Conservation (phyloP, 768 basidiomycete genomes). For the Asterophora lycoperdoides region DNA sequence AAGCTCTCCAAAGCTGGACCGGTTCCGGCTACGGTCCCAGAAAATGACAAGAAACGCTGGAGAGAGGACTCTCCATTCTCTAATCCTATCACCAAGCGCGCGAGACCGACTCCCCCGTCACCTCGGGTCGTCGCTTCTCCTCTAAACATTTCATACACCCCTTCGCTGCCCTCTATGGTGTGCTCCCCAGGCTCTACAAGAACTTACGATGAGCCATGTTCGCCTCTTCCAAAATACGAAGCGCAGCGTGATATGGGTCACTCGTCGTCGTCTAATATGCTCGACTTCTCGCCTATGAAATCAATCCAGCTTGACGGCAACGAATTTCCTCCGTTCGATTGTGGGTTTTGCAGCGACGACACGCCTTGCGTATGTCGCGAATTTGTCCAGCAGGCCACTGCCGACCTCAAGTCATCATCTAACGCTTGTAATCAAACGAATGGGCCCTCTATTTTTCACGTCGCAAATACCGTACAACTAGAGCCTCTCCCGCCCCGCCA, state of each 20-base stretch:
- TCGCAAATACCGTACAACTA: conserved; percentile 23
- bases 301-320: conserved; percentile 20
- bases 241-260: conserved; percentile 24
- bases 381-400: conserved; percentile 42
- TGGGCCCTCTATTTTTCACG: conserved; percentile 17
- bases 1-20: conserved; percentile 40
- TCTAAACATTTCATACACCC: conserved; percentile 34
- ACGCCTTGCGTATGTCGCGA: conserved; percentile 78
- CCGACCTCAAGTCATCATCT: conserved; percentile 13
- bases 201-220: conserved; percentile 30
- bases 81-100: conserved; percentile 34
- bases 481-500: conserved; percentile 22
- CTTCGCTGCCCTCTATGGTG: conserved; percentile 44
- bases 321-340: conserved; percentile 49
- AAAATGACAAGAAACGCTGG: conserved; percentile 53
- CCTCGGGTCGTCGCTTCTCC: conserved; percentile 27
- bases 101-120: conserved; percentile 23
- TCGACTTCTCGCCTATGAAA: conserved; percentile 28
- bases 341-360: conserved; percentile 71
- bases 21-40: conserved; percentile 25
- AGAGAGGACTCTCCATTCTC: conserved; percentile 46
- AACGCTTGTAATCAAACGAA: conserved; percentile 24
- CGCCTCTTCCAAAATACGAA: conserved; percentile 29
- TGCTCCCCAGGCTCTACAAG: conserved; percentile 47
- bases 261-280: conserved; percentile 26